Evolutionary conservation across 2,329 filamentous ascomycete genomes (phyloP).

Genomic region (Aspergillus melleus): DNA sequence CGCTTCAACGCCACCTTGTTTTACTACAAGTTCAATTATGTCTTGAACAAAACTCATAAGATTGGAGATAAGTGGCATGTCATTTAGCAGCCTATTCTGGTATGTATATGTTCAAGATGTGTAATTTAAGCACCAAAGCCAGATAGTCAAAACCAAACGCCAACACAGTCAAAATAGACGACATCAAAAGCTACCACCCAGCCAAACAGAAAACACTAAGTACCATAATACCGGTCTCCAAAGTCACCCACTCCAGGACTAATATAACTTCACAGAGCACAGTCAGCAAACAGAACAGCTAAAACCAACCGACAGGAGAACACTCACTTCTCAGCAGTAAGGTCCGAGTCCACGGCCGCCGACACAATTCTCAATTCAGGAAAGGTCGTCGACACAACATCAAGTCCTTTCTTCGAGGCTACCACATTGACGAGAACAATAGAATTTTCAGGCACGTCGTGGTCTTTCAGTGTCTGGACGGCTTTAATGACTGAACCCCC

Average conservation of each 20-base stretch:
- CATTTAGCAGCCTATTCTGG: too few relatives aligned
- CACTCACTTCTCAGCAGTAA: slow-evolving; percentile 19
- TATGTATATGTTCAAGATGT: background rate
- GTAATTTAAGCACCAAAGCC: too few relatives aligned
- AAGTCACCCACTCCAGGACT: slow-evolving; percentile 40
- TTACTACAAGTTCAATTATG: too few relatives aligned
- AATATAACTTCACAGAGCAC: slow-evolving; percentile 29
- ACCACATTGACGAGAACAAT: slow-evolving; percentile 33
- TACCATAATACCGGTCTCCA: slow-evolving; percentile 36
- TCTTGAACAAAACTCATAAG: too few relatives aligned
- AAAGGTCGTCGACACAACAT: slow-evolving; percentile 19
- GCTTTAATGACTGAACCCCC: slow-evolving; percentile 20
- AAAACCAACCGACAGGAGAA: background rate
- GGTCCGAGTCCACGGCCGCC: slow-evolving; percentile 17
- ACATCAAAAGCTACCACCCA: too few relatives aligned
- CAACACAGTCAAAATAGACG: too few relatives aligned
- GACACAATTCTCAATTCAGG: slow-evolving; percentile 25
- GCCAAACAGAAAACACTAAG: background rate
- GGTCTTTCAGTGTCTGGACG: slow-evolving; percentile 11
- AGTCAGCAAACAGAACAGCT: background rate
- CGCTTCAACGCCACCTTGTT: too few relatives aligned
- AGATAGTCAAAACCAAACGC: too few relatives aligned
- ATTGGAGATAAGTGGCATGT: too few relatives aligned
- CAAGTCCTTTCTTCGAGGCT: slow-evolving; percentile 25
- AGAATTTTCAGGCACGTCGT: slow-evolving; percentile 22